phyloP scores from a whole-genome alignment of 2,329 filamentous ascomycete species.

The Aspergillus chevalieri region DNA sequence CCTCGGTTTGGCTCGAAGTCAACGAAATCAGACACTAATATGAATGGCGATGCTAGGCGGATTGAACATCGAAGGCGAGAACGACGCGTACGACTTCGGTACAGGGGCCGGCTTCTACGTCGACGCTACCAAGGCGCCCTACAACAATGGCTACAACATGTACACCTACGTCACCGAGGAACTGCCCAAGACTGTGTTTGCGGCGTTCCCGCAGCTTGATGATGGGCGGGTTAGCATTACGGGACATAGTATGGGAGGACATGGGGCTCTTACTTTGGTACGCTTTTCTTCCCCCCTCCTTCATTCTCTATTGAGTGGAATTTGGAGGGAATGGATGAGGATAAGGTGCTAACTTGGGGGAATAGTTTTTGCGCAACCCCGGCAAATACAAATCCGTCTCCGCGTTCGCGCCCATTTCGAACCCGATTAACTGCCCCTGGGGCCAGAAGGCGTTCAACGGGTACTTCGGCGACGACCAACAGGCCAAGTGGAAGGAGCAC shows the following conservation, averaged over 20 bases:
- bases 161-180: constrained; percentile 86
- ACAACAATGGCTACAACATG: constrained; percentile 79
- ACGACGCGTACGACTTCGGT: constrained; percentile 88
- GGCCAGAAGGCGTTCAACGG: constrained; percentile 90
- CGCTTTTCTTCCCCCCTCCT: constrained; percentile 4
- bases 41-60: constrained; percentile 49
- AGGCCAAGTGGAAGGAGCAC: constrained; percentile 74
- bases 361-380: constrained; percentile 77
- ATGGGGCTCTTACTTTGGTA: constrained; percentile 81
- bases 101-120: constrained; percentile 91
- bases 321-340: neutral
- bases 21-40: neutral
- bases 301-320: neutral
- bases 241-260: constrained; percentile 95
- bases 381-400: constrained; percentile 82
- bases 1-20: neutral
- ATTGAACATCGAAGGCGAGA: constrained; percentile 71
- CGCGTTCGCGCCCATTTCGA: constrained; percentile 84
- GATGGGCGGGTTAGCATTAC: constrained; percentile 68
- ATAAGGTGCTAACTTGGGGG: neutral
- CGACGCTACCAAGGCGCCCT: constrained; percentile 72
- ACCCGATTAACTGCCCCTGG: constrained; percentile 83
- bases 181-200: constrained; percentile 71
- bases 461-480: constrained; percentile 72
- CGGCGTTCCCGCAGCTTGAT: constrained; percentile 67